Evolutionary conservation across 106 monocot species (phyloP), one percentile per base, ranked within the genome.

Genomic region (Dendrobium huoshanense): DNA sequence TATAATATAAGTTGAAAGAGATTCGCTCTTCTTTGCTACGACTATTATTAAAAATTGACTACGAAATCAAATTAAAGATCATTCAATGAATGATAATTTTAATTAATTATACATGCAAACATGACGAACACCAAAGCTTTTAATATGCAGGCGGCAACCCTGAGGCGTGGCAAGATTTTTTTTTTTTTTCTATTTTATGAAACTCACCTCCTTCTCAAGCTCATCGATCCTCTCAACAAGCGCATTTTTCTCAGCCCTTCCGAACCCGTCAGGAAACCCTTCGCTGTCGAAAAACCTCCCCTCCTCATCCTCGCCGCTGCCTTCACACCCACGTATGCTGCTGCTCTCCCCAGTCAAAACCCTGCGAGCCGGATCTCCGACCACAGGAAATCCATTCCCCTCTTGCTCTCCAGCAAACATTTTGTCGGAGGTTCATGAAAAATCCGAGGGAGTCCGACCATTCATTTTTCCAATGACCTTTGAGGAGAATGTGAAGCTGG

Each of bases 181-280:
- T 29, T 27, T 43, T 2, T 51, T 10, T 51, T 13, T 13, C 51
- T 51, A 51, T 10, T 48, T 76, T 27, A 24, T 13, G 47, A 49
- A 51, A 76, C 25, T 49, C 49, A 76, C 76, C 76, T 76, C 76
- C 76, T 76, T 76, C 27, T 76, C 76, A 9, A 76, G 76, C 9
- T 76, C 76, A 0, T 29, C 76, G 49, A 76, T 49, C 76, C 76
- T 76, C 76, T 4, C 19, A 51, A 25, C 45, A 76, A 76, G 76
- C 13, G 76, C 22, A 41, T 76, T 25, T 49, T 51, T 76, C 11
- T 76, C 76, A 4, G 17, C 24, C 11, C 76, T 49, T 27, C 47
- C 48, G 41, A 48, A 49, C 49, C 13, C 76, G 3, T 49, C 76
- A 47, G 40, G 48, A 5, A 75, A 24, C 24, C n/a, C 75, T n/a